Conservation (phyloP, 768 basidiomycete species). For the Albatrellus ellisii region DNA sequence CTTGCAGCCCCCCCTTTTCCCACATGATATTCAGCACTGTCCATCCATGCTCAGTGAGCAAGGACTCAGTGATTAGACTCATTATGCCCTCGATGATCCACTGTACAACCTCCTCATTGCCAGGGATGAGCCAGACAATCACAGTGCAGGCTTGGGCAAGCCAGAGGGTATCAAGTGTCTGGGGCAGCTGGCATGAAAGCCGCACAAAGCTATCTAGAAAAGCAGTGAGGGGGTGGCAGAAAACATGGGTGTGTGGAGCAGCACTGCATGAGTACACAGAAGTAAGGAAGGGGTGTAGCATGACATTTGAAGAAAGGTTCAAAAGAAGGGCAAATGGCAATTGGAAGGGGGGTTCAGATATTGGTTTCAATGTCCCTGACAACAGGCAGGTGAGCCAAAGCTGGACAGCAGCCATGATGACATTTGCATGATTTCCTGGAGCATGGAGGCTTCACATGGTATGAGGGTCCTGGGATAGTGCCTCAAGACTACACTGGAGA, state of each 20-base stretch:
- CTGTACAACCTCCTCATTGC: slow-evolving; percentile 55
- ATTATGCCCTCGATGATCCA: slow-evolving; percentile 29
- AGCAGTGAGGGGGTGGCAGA: slow-evolving; percentile 39
- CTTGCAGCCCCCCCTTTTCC: slow-evolving; percentile 36
- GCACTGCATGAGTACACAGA: slow-evolving; percentile 15
- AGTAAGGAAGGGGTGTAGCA: slow-evolving; percentile 40
- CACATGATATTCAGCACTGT: slow-evolving; percentile 29
- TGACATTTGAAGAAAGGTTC: slow-evolving; percentile 33
- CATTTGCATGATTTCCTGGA: slow-evolving; percentile 23
- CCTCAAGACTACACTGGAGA: slow-evolving; percentile 11
- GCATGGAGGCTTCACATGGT: slow-evolving; percentile 15
- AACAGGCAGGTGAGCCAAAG: slow-evolving; percentile 55
- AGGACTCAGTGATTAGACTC: slow-evolving; percentile 25
- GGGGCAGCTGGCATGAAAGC: slow-evolving; percentile 45
- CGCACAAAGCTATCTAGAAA: slow-evolving; percentile 42
- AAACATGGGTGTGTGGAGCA: slow-evolving; percentile 20
- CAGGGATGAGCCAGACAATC: slow-evolving; percentile 43
- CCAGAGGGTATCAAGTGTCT: slow-evolving; percentile 44
- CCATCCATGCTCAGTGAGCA: slow-evolving; percentile 26
- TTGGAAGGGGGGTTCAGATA: slow-evolving; percentile 40
- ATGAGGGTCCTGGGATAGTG: too few species aligned
- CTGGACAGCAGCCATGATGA: slow-evolving; percentile 37
- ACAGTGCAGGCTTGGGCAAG: slow-evolving; percentile 51
- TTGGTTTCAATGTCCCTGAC: slow-evolving; percentile 23
- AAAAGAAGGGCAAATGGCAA: slow-evolving; percentile 49